Evolutionary conservation across 768 basidiomycete genomes (phyloP).

Genomic region (Auriculariales sp.): DNA sequence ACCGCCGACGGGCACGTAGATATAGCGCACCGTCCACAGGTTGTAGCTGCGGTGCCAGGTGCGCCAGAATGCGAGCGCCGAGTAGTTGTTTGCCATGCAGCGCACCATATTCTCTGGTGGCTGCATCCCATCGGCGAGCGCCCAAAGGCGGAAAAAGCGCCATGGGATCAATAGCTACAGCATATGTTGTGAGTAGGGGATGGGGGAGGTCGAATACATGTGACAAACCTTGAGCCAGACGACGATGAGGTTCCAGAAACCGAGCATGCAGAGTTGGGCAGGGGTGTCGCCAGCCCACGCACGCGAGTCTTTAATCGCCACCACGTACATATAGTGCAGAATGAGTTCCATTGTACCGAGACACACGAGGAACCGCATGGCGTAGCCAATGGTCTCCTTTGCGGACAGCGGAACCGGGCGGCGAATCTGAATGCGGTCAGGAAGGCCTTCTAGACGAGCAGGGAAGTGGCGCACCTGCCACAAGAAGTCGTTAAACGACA

Average conservation of each 20-base stretch:
- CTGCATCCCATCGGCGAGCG: conserved; percentile 73
- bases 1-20: conserved; percentile 83
- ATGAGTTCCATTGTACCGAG: conserved; percentile 81
- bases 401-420: conserved; percentile 33
- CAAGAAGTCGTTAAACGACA: conserved; percentile 90
- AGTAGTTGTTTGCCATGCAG: conserved; percentile 96
- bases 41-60: conserved; percentile 97
- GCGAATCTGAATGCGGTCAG: conserved; percentile 32
- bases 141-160: conserved; percentile 95
- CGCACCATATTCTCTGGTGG: conserved; percentile 98
- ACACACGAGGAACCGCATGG: conserved; percentile 53
- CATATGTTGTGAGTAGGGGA: background rate
- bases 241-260: conserved; percentile 92
- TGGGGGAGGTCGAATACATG: background rate
- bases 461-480: conserved; percentile 55
- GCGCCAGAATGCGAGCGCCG: conserved; percentile 83
- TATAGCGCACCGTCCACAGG: conserved; percentile 79
- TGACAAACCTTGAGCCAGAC: conserved; percentile 84
- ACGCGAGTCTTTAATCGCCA: conserved; percentile 81
- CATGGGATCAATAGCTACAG: conserved; percentile 78
- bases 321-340: conserved; percentile 90
- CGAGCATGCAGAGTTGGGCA: conserved; percentile 77
- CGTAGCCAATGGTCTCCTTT: conserved; percentile 30
- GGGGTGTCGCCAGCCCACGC: conserved; percentile 73
- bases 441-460: background rate